phyloP scores from a whole-genome alignment of 2,329 filamentous ascomycete species.

The Arthrobotrys megalospora region DNA sequence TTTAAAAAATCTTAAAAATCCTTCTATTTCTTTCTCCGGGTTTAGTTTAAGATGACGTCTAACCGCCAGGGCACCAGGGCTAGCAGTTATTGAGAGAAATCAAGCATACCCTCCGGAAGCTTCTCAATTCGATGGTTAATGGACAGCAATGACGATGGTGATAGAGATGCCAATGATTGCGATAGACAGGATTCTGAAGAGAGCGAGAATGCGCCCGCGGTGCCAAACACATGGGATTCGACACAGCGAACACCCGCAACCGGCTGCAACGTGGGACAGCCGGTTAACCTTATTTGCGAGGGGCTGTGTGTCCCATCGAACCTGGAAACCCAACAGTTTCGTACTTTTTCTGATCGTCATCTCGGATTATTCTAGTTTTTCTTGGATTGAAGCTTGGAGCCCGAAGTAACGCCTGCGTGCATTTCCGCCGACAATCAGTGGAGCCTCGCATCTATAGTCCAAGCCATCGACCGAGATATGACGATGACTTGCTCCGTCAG shows the following conservation, averaged over 20 bases:
- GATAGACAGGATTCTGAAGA: slow-evolving; percentile 26
- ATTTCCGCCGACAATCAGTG: slow-evolving; percentile 39
- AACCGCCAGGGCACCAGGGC: slow-evolving; percentile 4
- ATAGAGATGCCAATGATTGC: slow-evolving; percentile 17
- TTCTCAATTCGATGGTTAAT: neutral
- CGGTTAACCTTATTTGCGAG: slow-evolving; percentile 51
- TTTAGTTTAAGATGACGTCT: slow-evolving; percentile 22
- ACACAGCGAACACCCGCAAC: slow-evolving; percentile 34
- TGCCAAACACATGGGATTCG: slow-evolving; percentile 25
- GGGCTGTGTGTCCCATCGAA: slow-evolving; percentile 15
- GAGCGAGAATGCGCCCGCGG: slow-evolving; percentile 21
- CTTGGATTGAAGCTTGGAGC: slow-evolving; percentile 10
- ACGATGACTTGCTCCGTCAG: neutral
- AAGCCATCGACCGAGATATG: slow-evolving; percentile 18
- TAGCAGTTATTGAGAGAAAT: neutral
- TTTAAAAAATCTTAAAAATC: slow-evolving; percentile 25
- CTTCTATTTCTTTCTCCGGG: neutral
- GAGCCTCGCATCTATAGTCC: slow-evolving; percentile 21
- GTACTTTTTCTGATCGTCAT: slow-evolving; percentile 3
- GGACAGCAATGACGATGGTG: slow-evolving; percentile 3
- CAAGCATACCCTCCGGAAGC: slow-evolving; percentile 9
- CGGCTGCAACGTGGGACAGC: slow-evolving; percentile 54
- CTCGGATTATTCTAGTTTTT: slow-evolving; percentile 7
- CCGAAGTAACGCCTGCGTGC: slow-evolving; percentile 21
- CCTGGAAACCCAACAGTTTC: neutral